Evolutionary conservation across 1,284 basidiomycete species (phyloP).

Genomic region (Apiotrichum gracile): DNA sequence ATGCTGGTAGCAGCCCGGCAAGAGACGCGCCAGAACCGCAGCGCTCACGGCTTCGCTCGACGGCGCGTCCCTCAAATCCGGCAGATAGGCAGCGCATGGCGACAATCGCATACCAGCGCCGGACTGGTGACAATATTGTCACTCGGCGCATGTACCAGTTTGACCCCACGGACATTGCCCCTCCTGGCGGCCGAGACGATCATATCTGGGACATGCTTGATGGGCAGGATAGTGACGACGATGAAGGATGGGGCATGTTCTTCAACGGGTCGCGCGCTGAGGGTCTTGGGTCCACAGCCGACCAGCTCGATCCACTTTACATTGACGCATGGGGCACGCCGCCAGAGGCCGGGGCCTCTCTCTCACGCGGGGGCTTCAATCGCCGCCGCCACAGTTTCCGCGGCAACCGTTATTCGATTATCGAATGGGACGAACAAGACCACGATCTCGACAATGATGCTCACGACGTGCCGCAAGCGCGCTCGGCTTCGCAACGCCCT

Average conservation of each 20-base stretch:
- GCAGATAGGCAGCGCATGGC: too few species aligned
- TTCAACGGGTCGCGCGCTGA: constrained; percentile 33
- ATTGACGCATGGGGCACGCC: not conserved
- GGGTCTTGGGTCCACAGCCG: too few species aligned
- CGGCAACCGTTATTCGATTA: not conserved
- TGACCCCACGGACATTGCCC: constrained; percentile 13
- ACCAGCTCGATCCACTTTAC: not conserved
- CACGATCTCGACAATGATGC: too few species aligned
- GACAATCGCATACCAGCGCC: too few species aligned
- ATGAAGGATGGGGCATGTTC: constrained; percentile 14
- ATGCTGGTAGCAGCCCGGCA: too few species aligned
- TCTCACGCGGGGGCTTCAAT: constrained; percentile 15
- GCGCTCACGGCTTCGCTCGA: too few species aligned
- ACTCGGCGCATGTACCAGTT: constrained; percentile 5
- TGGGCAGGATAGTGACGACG: constrained; percentile 59
- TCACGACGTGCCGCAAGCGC: too few species aligned
- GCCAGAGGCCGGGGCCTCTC: constrained; percentile 4
- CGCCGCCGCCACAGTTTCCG: constrained; percentile 12
- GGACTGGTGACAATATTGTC: too few species aligned
- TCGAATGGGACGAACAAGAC: not conserved
- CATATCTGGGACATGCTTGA: constrained; percentile 60
- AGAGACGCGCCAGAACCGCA: too few species aligned
- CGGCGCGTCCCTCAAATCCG: too few species aligned
- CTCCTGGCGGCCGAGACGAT: constrained; percentile 9
- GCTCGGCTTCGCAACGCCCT: not conserved